Conservation (phyloP, 2,329 filamentous ascomycete genomes). For the Fusarium sp. region DNA sequence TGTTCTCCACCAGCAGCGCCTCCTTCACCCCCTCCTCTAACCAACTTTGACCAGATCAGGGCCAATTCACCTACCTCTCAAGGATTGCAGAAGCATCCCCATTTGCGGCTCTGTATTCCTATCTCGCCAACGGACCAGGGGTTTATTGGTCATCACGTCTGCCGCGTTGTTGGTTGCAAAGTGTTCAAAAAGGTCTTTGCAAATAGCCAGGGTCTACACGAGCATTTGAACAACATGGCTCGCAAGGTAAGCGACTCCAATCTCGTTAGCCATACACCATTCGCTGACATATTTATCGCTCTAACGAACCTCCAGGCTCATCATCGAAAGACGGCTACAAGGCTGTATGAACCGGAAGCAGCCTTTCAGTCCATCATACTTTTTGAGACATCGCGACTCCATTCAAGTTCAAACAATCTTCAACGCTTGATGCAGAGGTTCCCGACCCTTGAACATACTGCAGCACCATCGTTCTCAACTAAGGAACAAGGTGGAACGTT, state of each 20-base stretch:
- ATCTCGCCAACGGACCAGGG: too few species aligned
- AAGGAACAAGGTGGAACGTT: neutral
- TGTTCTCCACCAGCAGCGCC: neutral
- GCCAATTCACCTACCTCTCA: neutral
- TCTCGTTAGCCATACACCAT: neutral
- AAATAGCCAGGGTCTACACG: neutral
- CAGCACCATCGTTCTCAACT: neutral
- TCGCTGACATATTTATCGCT: neutral
- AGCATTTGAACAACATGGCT: neutral
- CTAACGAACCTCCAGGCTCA: neutral
- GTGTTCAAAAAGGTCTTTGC: neutral
- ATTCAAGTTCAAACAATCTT: neutral
- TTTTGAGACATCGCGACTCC: neutral
- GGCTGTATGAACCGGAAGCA: neutral
- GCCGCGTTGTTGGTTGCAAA: neutral
- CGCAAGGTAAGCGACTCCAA: neutral
- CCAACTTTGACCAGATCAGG: neutral
- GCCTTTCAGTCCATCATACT: neutral
- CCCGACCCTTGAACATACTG: neutral
- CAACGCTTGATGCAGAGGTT: neutral
- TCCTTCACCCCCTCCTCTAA: neutral
- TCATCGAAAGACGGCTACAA: neutral
- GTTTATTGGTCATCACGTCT: neutral
- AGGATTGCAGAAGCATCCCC: neutral
- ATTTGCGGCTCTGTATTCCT: neutral